These are phyloP conservation scores for Penicillium decumbens DNA, from an alignment of 2,329 filamentous ascomycete species.

Conservation along the genomic window DNA sequence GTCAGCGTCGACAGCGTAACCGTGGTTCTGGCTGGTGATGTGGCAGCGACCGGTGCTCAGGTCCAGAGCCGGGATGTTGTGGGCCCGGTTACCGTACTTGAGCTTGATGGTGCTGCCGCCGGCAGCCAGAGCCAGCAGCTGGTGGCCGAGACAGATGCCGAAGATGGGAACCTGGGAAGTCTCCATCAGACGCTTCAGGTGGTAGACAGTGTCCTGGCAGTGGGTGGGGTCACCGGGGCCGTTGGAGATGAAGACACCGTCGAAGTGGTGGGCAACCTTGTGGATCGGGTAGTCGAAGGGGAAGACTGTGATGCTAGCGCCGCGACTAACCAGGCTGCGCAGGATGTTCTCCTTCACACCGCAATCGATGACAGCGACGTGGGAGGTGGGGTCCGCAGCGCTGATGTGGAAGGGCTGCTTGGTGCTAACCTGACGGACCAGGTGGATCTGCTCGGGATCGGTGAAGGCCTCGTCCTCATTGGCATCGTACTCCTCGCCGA, in stretches of 20 bases:
- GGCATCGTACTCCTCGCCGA: constrained; percentile 96
- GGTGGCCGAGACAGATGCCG: constrained; percentile 96
- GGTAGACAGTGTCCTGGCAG: constrained; percentile 90
- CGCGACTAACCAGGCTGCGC: constrained; percentile 84
- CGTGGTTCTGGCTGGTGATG: constrained; percentile 98
- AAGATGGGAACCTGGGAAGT: constrained; percentile 87
- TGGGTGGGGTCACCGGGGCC: constrained; percentile 97
- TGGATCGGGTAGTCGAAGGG: constrained; percentile 97
- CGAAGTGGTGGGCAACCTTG: constrained; percentile 96
- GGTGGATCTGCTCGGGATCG: constrained; percentile 93
- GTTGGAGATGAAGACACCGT: constrained; percentile 98
- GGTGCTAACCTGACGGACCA: constrained; percentile 93
- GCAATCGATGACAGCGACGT: constrained; percentile 93
- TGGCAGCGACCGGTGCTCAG: constrained; percentile 95
- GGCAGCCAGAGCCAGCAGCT: constrained; percentile 83
- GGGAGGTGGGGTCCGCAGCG: constrained; percentile 74
- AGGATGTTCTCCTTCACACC: constrained; percentile 99
- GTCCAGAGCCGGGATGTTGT: constrained; percentile 96
- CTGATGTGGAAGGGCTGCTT: constrained; percentile 96
- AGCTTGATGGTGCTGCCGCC: constrained; percentile 92
- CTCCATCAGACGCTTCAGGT: constrained; percentile 85
- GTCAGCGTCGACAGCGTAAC: constrained; percentile 84
- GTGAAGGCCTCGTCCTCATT: constrained; percentile 96
- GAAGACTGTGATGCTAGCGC: constrained; percentile 88
- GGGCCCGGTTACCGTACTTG: constrained; percentile 97